These are phyloP conservation scores for Pterocarpus macrocarpus DNA, from an alignment of 306 rosid genomes.

Conservation along the genomic window DNA sequence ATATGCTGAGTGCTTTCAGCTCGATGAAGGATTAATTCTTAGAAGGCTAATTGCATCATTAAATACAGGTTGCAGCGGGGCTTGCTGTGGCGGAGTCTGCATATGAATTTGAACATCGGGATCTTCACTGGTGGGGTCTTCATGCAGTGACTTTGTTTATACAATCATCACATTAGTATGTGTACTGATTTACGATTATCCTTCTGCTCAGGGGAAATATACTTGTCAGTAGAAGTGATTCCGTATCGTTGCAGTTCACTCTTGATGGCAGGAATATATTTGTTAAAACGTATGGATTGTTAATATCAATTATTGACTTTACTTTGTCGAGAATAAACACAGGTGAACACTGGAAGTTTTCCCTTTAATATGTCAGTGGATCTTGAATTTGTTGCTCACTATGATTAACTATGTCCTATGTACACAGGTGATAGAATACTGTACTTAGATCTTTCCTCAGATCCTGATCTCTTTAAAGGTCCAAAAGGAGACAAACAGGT, in stretches of 20 bases:
- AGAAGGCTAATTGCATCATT: conserved; percentile 17
- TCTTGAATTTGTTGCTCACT: conserved; percentile 38
- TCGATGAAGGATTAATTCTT: conserved; percentile 44
- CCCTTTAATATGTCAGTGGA: neutral
- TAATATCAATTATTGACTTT: conserved; percentile 85
- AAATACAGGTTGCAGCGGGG: conserved; percentile 78
- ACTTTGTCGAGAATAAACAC: conserved; percentile 91
- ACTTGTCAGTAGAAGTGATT: conserved; percentile 76
- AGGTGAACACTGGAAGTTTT: conserved; percentile 56
- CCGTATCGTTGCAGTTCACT: conserved; percentile 70
- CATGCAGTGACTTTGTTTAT: conserved; percentile 26
- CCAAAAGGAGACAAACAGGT: conserved; percentile 91
- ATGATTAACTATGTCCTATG: conserved; percentile 37
- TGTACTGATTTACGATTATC: conserved; percentile 44
- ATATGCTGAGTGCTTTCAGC: conserved; percentile 24
- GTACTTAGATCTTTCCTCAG: conserved; percentile 81
- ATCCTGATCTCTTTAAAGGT: conserved; percentile 85
- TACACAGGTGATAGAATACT: conserved; percentile 82
- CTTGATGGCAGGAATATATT: conserved; percentile 75
- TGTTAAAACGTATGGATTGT: conserved; percentile 76
- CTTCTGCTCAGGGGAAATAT: conserved; percentile 81
- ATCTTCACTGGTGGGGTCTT: conserved; percentile 86
- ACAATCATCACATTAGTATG: conserved; percentile 23
- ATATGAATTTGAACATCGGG: conserved; percentile 94
- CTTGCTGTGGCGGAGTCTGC: conserved; percentile 98